These are phyloP conservation scores for Aegilops sharonensis DNA, from an alignment of 176 grass and related monocot species.

Conservation along the genomic window DNA sequence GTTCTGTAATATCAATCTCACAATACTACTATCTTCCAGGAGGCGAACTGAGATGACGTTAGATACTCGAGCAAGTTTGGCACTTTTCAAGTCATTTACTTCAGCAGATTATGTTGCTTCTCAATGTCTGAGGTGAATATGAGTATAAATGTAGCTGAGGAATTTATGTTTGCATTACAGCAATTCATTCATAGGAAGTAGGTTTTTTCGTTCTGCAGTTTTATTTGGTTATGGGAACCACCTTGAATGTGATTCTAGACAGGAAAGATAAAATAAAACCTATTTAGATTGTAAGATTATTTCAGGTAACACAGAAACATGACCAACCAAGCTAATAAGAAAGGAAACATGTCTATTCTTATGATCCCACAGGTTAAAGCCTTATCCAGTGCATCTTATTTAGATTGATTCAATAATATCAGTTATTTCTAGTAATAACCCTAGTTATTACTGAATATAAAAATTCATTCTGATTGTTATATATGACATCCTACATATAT, in stretches of 20 bases:
- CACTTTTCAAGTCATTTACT: conserved; percentile 83
- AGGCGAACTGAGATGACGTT: conserved; percentile 61
- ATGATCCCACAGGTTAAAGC: not conserved
- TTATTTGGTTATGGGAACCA: not conserved
- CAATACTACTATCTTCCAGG: conserved; percentile 35
- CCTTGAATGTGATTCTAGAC: not conserved
- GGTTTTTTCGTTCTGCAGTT: not conserved
- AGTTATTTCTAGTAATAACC: not conserved
- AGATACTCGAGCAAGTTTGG: conserved; percentile 86
- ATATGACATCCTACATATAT: not conserved
- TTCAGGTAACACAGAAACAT: not conserved
- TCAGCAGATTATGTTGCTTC: conserved; percentile 85
- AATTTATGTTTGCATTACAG: not conserved
- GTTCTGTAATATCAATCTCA: conserved; percentile 13
- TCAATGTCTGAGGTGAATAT: conserved; percentile 80
- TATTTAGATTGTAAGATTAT: not conserved
- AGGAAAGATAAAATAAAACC: not conserved
- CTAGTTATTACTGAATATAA: not conserved
- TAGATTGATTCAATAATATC: not conserved
- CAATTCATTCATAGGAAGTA: not conserved
- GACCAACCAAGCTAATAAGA: not conserved
- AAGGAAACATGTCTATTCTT: not conserved
- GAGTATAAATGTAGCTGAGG: conserved; percentile 12
- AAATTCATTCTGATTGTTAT: not conserved
- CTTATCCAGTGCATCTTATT: not conserved